Conservation (phyloP, 2,329 filamentous ascomycete genomes). For the Lachnellula arida region DNA sequence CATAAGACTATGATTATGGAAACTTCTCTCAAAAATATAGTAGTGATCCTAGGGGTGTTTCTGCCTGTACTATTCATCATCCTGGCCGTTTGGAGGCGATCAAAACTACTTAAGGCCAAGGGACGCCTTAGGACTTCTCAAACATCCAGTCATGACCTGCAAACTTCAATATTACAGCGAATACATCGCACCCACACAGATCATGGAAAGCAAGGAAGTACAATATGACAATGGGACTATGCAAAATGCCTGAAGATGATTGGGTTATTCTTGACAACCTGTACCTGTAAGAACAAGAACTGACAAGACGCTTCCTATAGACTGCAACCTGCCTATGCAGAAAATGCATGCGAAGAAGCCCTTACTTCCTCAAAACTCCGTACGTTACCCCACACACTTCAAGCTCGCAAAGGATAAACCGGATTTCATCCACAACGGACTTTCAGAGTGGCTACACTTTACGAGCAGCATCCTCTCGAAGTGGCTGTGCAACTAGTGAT, state of each 20-base stretch:
- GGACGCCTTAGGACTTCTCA: conserved; percentile 3
- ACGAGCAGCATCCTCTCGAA: conserved; percentile 39
- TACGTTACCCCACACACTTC: conserved; percentile 40
- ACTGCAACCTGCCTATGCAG: conserved; percentile 37
- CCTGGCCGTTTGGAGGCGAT: neutral
- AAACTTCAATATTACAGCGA: conserved; percentile 11
- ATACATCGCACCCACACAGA: conserved; percentile 16
- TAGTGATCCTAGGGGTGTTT: neutral
- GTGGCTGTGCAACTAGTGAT: conserved; percentile 43
- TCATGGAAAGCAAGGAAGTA: conserved; percentile 25
- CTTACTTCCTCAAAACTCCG: conserved; percentile 37
- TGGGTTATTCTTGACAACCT: conserved; percentile 37
- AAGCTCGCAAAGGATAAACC: conserved; percentile 21
- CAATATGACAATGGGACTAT: conserved; percentile 27
- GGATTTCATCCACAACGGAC: conserved; percentile 38
- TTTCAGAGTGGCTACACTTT: conserved; percentile 33
- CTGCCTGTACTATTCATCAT: neutral
- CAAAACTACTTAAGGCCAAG: neutral
- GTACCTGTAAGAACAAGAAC: conserved; percentile 39
- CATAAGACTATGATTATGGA: too few relatives aligned
- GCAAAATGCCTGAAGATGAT: conserved; percentile 24
- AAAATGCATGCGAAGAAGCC: conserved; percentile 42
- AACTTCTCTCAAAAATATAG: neutral
- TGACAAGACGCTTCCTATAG: conserved; percentile 37
- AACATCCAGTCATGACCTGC: conserved; percentile 3